phyloP scores from a whole-genome alignment of 352 stramenopile species.

The Nothophytophthora sp. region DNA sequence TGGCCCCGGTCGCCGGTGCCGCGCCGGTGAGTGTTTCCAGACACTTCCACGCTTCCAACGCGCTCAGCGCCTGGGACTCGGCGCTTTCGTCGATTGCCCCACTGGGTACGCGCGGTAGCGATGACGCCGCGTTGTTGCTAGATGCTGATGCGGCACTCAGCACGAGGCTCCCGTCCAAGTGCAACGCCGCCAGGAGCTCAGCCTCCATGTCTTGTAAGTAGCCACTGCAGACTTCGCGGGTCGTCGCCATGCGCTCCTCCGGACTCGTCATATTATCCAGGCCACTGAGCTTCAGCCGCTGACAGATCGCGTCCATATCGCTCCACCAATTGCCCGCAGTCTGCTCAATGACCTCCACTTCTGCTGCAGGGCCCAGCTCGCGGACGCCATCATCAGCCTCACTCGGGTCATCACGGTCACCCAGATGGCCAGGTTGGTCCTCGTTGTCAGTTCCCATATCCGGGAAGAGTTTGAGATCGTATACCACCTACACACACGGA shows the following conservation, averaged over 20 bases:
- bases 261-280: slow-evolving; percentile 10
- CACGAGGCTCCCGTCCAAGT: slow-evolving; percentile 44
- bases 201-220: slow-evolving; percentile 28
- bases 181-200: slow-evolving; percentile 33
- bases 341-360: slow-evolving; percentile 39
- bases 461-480: slow-evolving; percentile 18
- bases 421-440: not conserved
- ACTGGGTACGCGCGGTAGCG: not conserved
- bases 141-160: not conserved
- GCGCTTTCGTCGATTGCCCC: not conserved
- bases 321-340: slow-evolving; percentile 71
- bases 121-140: not conserved
- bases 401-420: not conserved
- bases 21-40: slow-evolving; percentile 53
- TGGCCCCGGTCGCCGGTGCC: slow-evolving; percentile 19
- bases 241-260: slow-evolving; percentile 40
- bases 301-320: slow-evolving; percentile 52
- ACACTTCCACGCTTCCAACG: slow-evolving; percentile 69
- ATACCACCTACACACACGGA: slow-evolving; percentile 12
- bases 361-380: not conserved
- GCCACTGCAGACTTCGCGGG: slow-evolving; percentile 45
- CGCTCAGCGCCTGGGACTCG: slow-evolving; percentile 37
- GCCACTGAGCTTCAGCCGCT: slow-evolving; percentile 24
- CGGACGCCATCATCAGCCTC: not conserved
- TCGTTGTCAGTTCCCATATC: not conserved